Base-by-base conservation (phyloP, 495 filamentous ascomycete species). In the Pseudevernia furfuracea region DNA sequence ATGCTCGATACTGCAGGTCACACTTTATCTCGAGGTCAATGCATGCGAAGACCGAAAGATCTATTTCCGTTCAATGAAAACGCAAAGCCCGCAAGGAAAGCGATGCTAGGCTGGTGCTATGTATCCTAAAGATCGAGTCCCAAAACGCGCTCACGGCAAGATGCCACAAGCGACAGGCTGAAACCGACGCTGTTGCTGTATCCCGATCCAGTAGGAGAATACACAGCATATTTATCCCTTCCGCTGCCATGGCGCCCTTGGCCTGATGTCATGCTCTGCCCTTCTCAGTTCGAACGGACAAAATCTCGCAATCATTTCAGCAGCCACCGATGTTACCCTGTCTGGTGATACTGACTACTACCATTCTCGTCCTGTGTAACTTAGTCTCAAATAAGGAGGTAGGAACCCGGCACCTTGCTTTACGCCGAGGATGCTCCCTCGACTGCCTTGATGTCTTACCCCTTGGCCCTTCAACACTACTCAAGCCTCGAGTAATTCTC, bases 91-190 rank as follows among this genome's bases (percentile, higher is more conserved):
- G 41, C 15, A 44, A 44, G 21, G 41, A 19, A 10, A 44, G 41
- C 19, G 3, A 44, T 19, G 1, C 15, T 44, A 21, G 6, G 19
- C 5, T 21, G 15, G 8, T 39, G 6, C n/a, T n/a, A n/a, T n/a
- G 14, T 7, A n/a, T 44, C 39, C 6, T 25, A 10, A 53, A 53
- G 25, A 53, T 32, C 14, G 10, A 32, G 1, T 17, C 28, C 28
- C 17, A 32, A 21, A 34, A 9, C 28, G 30, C 52, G 30, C 52
- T 21, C 28, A 34, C 30, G 28, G 28, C 52, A 34, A 55, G 30
- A 34, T 55, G 30, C 4, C 52, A 55, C 28, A 55, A 34, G 52
- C 52, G 52, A 55, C 52, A 55, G 15, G 52, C 52, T 34, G n/a
- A 17, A 55, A 12, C 30, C 52, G 30, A 3, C n/a, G 9, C 48